A percentile compares a stretch with the other conserved stretches of the same genome.
phyloP scores from a whole-genome alignment of 2,329 filamentous ascomycete species.

The Penicillium sclerotigenum region DNA sequence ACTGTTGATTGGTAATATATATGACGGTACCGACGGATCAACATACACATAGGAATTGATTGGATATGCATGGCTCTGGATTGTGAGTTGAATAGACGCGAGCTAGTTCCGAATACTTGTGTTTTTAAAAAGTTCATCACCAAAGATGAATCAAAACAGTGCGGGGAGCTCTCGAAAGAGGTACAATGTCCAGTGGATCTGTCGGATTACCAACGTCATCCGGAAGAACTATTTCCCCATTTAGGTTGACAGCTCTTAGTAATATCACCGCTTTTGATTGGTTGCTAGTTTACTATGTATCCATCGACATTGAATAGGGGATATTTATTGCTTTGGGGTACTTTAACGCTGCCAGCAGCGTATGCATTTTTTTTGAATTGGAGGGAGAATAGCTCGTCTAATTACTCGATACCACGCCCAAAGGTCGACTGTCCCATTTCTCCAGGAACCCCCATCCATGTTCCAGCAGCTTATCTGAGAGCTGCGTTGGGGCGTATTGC shows the following conservation, averaged over 20 bases:
- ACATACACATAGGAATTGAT: constrained; percentile 54
- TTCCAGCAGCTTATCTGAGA: constrained; percentile 22
- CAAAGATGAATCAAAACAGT: constrained; percentile 6
- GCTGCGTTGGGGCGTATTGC: constrained; percentile 4
- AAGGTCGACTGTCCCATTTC: constrained; percentile 33
- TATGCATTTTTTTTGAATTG: constrained; percentile 1
- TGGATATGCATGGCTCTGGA: constrained; percentile 49
- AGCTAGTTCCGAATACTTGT: constrained; percentile 15
- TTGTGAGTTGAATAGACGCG: constrained; percentile 8
- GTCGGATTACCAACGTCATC: constrained; percentile 20
- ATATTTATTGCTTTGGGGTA: neutral
- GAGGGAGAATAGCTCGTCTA: constrained; percentile 10
- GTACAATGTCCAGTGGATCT: neutral
- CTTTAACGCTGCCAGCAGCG: constrained; percentile 23
- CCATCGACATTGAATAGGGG: neutral
- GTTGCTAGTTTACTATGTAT: neutral
- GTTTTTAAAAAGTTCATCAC: constrained; percentile 33
- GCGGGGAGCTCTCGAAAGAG: constrained; percentile 14
- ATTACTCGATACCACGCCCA: constrained; percentile 28
- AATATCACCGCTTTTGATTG: constrained; percentile 12
- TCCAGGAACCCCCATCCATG: constrained; percentile 32
- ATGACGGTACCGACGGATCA: neutral
- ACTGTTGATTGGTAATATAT: constrained; percentile 1
- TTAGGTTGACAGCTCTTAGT: constrained; percentile 1
- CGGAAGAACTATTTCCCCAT: constrained; percentile 11